phyloP scores from a whole-genome alignment of 768 basidiomycete species.

The Trametes sanguinea region DNA sequence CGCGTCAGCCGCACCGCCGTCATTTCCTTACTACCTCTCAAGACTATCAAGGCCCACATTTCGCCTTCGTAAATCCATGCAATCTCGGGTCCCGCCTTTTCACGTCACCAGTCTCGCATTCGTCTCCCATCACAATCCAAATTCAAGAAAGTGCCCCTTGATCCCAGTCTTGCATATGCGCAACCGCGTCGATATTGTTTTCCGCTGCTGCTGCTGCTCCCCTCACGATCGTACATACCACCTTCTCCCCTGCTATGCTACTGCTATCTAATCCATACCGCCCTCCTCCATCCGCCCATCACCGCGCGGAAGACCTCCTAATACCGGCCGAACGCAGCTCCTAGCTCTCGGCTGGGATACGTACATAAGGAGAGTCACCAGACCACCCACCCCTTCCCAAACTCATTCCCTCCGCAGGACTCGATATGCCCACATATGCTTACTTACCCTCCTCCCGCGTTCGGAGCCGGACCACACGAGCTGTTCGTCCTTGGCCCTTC shows the following conservation, averaged over 20 bases:
- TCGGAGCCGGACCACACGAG: not conserved
- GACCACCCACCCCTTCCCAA: no score
- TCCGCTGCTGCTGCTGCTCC: constrained; percentile 9
- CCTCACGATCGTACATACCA: constrained; percentile 19
- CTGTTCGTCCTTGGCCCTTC: not conserved
- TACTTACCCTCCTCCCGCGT: not conserved
- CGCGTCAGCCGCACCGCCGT: not conserved
- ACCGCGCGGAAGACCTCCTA: not conserved
- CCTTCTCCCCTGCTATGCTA: not conserved
- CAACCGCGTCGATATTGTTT: constrained; percentile 17
- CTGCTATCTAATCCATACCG: constrained; percentile 7
- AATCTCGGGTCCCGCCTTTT: not conserved
- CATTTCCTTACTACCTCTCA: constrained; percentile 8
- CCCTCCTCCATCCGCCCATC: not conserved
- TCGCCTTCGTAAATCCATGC: constrained; percentile 19
- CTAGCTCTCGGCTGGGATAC: no score
- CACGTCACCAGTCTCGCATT: not conserved
- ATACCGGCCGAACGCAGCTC: no score
- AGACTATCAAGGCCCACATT: constrained; percentile 24
- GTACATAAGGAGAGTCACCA: no score
- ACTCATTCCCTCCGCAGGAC: not conserved
- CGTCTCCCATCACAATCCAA: not conserved
- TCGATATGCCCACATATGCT: constrained; percentile 8
- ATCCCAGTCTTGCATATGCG: constrained; percentile 1
- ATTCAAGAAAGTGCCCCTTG: not conserved